phyloP scores from a whole-genome alignment of 2,329 filamentous ascomycete species.

The Cladorrhinum sp. region DNA sequence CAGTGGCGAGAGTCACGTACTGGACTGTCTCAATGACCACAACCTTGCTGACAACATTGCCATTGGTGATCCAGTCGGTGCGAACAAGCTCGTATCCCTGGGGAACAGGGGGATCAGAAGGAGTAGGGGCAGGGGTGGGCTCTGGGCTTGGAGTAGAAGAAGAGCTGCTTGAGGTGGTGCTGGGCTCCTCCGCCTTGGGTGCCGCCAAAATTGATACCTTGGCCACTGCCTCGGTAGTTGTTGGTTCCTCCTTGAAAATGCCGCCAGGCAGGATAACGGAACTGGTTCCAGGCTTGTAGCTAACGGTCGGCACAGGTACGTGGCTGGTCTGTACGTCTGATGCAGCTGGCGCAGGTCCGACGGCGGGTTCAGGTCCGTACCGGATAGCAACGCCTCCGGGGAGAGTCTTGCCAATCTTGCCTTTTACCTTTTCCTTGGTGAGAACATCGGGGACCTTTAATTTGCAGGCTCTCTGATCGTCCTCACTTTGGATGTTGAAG shows the following conservation, averaged over 20 bases:
- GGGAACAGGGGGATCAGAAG: conserved; percentile 31
- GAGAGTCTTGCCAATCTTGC: conserved; percentile 52
- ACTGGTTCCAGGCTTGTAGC: conserved; percentile 37
- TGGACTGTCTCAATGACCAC: conserved; percentile 55
- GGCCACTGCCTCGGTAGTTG: conserved; percentile 17
- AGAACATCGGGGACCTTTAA: conserved; percentile 56
- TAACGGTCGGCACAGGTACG: conserved; percentile 31
- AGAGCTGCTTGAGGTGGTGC: background rate
- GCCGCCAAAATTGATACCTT: conserved; percentile 15
- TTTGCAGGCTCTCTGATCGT: conserved; percentile 56
- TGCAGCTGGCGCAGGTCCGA: conserved; percentile 7
- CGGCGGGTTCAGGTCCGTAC: conserved; percentile 31
- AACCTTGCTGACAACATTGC: conserved; percentile 52
- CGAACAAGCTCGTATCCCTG: conserved; percentile 43
- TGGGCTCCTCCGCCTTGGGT: conserved; percentile 4
- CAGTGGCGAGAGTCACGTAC: conserved; percentile 47
- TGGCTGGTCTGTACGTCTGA: conserved; percentile 20
- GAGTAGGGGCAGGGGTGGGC: conserved; percentile 29
- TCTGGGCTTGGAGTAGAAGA: conserved; percentile 27
- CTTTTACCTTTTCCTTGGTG: conserved; percentile 56
- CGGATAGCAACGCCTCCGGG: conserved; percentile 61
- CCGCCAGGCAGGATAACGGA: conserved; percentile 39
- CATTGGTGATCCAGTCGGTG: conserved; percentile 53
- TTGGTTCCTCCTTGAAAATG: conserved; percentile 35
- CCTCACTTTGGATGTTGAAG: conserved; percentile 65